Base-by-base conservation (phyloP, 805 yeast genomes). In the Saccharomycopsis amapae region DNA sequence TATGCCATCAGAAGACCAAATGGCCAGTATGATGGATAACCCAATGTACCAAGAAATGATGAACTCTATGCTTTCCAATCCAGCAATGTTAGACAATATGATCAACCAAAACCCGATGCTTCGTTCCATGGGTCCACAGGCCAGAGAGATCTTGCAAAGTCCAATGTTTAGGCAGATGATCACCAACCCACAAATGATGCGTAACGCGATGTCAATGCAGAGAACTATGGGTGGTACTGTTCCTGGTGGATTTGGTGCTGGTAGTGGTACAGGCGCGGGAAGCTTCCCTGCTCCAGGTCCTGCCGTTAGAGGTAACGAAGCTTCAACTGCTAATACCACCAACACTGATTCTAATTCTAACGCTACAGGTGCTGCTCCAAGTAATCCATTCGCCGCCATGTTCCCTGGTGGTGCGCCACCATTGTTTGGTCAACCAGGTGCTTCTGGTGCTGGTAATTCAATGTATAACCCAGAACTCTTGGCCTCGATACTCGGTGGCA, bases 101-200 rank as follows among this genome's bases (percentile, higher is more conserved):
- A 85, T 88, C 57, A 76, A 78, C 56, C 85, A 83, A 58, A 81
- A 83, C 47, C 96, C 97, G 5, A 88, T 82, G 59, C 70, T 88
- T 58, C 77, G 90, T 50, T 75, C 79, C 4, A 76, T 86, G 88
- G 95, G 95, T 10, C 96, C 96, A 5, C 86, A 83, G 60, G 89
- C 85, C 19, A 76, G 96, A 58, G 78, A 84, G 60, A 72, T 88
- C 80, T 65, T 90, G 56, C 95, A 84, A 62, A 79, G 82, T 59
- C 95, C 90, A 13, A 73, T 78, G 59, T 79, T 89, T 60, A 77
- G 96, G 63, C 81, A 79, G 58, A 78, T 82, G 79, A 53, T 84
- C 58, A 70, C 84, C 10, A 86, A 90, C 61, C 97, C 97, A 2
- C 86, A 85, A 53, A 75, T 81, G 73, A 69, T 88, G 74, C 76